phyloP scores from a whole-genome alignment of 2,329 filamentous ascomycete genomes.

The Didymella exigua region DNA sequence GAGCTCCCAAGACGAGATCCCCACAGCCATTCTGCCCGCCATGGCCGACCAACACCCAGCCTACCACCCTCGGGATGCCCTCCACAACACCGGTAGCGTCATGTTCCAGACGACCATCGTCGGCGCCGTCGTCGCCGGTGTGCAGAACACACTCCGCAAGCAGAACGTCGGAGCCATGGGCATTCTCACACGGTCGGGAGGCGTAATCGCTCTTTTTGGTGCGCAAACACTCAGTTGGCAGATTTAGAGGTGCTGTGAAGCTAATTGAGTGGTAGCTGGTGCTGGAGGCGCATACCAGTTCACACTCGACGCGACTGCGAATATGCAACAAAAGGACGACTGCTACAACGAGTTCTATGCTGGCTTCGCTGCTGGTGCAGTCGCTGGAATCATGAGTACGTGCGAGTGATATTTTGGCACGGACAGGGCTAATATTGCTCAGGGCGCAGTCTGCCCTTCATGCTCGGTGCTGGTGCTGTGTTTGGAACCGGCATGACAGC shows the following conservation, averaged over 20 bases:
- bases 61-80: conserved; percentile 77
- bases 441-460: conserved; percentile 71
- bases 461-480: conserved; percentile 70
- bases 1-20: conserved; percentile 29
- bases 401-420: not conserved
- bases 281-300: conserved; percentile 80
- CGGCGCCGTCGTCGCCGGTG: conserved; percentile 74
- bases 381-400: conserved; percentile 76
- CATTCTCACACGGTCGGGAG: conserved; percentile 78
- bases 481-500: conserved; percentile 64
- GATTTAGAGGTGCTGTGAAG: not conserved
- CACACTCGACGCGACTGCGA: conserved; percentile 75
- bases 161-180: conserved; percentile 81
- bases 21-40: conserved; percentile 38
- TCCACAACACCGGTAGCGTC: conserved; percentile 69
- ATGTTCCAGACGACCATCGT: conserved; percentile 68
- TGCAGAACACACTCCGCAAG: conserved; percentile 86
- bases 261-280: conserved; percentile 62
- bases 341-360: conserved; percentile 74
- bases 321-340: conserved; percentile 85
- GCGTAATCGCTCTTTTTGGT: conserved; percentile 73
- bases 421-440: conserved; percentile 27
- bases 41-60: conserved; percentile 44
- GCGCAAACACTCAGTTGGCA: conserved; percentile 36
- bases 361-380: conserved; percentile 75